Base-by-base conservation (phyloP, 257 asterid genomes). In the Paulownia fortunei region DNA sequence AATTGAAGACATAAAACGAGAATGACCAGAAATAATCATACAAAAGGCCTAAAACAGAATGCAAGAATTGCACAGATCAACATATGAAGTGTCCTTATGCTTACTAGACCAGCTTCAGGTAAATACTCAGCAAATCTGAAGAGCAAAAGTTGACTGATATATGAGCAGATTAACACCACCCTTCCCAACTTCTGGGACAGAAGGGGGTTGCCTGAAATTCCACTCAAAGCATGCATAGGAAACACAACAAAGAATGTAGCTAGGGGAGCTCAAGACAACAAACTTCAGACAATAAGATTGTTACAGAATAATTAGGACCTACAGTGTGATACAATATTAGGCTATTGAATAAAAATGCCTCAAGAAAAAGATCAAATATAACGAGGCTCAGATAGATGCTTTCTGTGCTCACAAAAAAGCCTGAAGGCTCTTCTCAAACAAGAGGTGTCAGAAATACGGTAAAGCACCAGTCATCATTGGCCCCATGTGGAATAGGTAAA, bases 201-300 rank as follows among this genome's bases (percentile, higher is more conserved):
- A 82, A 85, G 84, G 73, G 39, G 93, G 94, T 79, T 91, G 95
- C 95, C 95, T 89, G 95, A 91, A 89, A 80, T 76, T 88, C 94
- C 58, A 84, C 94, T 87, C 90, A 83, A 55, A 13, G 8, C 8
- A 3, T 2, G 36, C 0, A 36, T 1, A 0, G 1, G 1, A 24
- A 23, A 16, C 11, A 5, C 8, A 8, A 24, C 0, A 58, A 0
- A 21, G 10, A 6, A 54, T 2, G 1, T 56, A 11, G 0, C n/a
- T n/a, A n/a, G n/a, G 1, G 32, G 69, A 3, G 9, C 8, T 21
- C 1, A 13, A 59, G 39, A 24, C 37, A 59, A 26, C 2, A 24
- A 24, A 24, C 2, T 59, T 26, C 1, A 8, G 18, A 8, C 7
- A 3, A 32, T 0, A 7, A 8, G 3, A 9, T 42, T 12, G 6